Percentiles rank a stretch among this genome's conserved stretches.
Evolutionary conservation across 148 eudicot species (phyloP).

Genomic region (Polygonum maritimum): DNA sequence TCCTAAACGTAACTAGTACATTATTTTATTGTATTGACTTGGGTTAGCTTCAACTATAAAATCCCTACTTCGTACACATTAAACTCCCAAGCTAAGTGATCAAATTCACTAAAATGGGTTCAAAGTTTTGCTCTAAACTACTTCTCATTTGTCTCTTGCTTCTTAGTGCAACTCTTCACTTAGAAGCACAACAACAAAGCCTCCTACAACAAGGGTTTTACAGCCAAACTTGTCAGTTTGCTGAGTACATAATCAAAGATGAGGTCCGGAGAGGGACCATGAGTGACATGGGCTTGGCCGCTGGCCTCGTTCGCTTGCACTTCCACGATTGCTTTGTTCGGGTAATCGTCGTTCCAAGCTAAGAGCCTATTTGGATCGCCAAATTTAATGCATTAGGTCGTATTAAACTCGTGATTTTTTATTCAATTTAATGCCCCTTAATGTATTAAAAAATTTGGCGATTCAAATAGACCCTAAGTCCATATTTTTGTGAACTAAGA

Average conservation of each 20-base stretch:
- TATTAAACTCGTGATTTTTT: too few relatives aligned
- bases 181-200: constrained; percentile 28
- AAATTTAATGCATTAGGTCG: too few relatives aligned
- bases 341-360: constrained; percentile 21
- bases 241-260: constrained; percentile 41
- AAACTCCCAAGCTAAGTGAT: neutral
- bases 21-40: neutral
- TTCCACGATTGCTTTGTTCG: constrained; percentile 75
- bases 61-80: neutral
- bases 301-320: constrained; percentile 60
- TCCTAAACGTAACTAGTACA: neutral
- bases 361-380: too few relatives aligned
- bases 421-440: too few relatives aligned
- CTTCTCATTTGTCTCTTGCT: neutral
- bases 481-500: too few relatives aligned
- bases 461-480: too few relatives aligned
- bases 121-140: neutral
- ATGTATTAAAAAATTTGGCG: too few relatives aligned
- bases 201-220: constrained; percentile 52
- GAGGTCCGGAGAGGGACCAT: constrained; percentile 37
- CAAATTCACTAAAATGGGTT: constrained; percentile 4
- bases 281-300: constrained; percentile 37
- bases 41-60: neutral
- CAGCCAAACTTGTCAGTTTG: constrained; percentile 29
- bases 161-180: neutral